Conservation (phyloP, 2,329 filamentous ascomycete genomes). For the Penicillium aurantiogriseum region DNA sequence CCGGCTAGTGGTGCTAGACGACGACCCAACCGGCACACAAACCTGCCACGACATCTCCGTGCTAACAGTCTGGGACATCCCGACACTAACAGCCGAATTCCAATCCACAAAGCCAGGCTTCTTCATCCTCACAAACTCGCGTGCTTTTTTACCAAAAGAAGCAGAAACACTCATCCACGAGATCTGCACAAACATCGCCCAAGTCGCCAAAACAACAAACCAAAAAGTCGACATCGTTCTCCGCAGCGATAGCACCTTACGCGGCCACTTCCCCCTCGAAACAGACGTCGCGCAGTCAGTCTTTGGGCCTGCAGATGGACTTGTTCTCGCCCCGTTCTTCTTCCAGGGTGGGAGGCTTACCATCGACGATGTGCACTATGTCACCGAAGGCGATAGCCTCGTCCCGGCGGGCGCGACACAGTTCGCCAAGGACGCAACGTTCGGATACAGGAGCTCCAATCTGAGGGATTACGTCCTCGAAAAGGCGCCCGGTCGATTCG, state of each 20-base stretch:
- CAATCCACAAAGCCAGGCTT: conserved; percentile 48
- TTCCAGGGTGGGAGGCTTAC: conserved; percentile 59
- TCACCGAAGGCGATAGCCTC: conserved; percentile 50
- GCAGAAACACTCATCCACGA: conserved; percentile 50
- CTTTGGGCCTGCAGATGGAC: conserved; percentile 52
- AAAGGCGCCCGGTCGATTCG: conserved; percentile 50
- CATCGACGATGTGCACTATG: conserved; percentile 59
- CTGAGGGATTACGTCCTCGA: conserved; percentile 55
- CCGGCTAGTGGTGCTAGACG: conserved; percentile 46
- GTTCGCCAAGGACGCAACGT: conserved; percentile 58
- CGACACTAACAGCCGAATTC: conserved; percentile 49
- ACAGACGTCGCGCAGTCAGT: conserved; percentile 52
- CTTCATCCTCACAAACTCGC: conserved; percentile 62
- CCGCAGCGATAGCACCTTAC: conserved; percentile 56
- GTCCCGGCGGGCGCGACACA: conserved; percentile 55
- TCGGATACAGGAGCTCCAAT: conserved; percentile 57
- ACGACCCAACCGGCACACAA: conserved; percentile 61
- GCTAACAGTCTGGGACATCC: conserved; percentile 54
- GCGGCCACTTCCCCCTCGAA: conserved; percentile 59
- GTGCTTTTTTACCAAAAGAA: conserved; percentile 52
- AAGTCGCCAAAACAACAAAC: conserved; percentile 42
- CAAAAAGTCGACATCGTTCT: conserved; percentile 56
- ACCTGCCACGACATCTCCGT: conserved; percentile 60
- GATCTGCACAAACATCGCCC: conserved; percentile 52
- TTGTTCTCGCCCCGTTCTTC: conserved; percentile 60